Evolutionary conservation across 176 grass and related monocot genomes (phyloP).

Genomic region (Guadua angustifolia): DNA sequence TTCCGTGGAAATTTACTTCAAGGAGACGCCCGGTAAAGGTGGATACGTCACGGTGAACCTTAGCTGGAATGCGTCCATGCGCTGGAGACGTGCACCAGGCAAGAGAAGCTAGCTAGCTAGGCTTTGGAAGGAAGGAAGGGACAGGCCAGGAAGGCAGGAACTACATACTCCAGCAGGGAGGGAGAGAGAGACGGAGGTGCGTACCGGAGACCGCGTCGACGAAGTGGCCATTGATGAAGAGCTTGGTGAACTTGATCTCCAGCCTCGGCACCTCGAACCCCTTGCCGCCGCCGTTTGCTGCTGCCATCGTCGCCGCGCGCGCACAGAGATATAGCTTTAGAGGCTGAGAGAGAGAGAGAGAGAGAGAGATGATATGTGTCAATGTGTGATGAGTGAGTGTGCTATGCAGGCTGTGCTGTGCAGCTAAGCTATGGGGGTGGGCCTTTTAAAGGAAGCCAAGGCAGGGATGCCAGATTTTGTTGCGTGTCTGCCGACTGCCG

Average conservation of each 20-base stretch:
- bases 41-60: neutral
- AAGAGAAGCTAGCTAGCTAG: neutral
- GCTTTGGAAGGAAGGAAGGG: too few relatives aligned
- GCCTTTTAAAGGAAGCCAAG: neutral
- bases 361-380: neutral
- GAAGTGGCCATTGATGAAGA: slow-evolving; percentile 90
- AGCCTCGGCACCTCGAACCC: slow-evolving; percentile 63
- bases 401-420: neutral
- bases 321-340: neutral
- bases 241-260: slow-evolving; percentile 85
- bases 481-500: neutral
- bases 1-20: neutral
- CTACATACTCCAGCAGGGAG: neutral
- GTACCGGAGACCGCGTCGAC: slow-evolving; percentile 82
- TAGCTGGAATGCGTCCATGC: neutral
- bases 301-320: slow-evolving; percentile 25
- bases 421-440: neutral
- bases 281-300: slow-evolving; percentile 24
- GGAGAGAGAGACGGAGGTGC: neutral
- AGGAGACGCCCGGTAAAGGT: neutral
- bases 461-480: neutral
- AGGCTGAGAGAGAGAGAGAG: neutral
- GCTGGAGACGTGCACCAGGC: too few relatives aligned
- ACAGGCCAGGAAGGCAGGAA: too few relatives aligned
- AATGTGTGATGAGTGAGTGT: neutral